Base-by-base conservation (phyloP, 2,329 filamentous ascomycete species). In the Corniculantispora saksenae region DNA sequence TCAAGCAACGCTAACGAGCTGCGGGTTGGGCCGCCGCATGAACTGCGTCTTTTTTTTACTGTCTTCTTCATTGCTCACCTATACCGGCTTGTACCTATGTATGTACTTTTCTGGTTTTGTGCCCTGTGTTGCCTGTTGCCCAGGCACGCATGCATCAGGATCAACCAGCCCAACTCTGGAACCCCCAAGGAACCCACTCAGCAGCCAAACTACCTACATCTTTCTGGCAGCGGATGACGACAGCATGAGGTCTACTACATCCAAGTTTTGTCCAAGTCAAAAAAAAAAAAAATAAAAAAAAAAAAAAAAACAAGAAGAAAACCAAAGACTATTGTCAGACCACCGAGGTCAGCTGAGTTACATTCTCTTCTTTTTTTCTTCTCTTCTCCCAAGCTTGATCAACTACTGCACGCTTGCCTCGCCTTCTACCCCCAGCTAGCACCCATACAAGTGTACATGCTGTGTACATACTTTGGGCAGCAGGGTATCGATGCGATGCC, bases 181-280 rank as follows among this genome's bases (percentile, higher is more conserved):
- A 29, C 23, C 32, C 8, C 15, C 15, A 5, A 10, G 9, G 32
- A 38, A 40, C n/a, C 45, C 58, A 54, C 59, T 10, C 59, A 55
- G 5, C 32, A 10, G 32, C 32, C 15, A 10, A n/a, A 15, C 59
- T 25, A 17, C 3, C 38, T 6, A 19, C 59, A 47, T 45, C 35
- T 32, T 62, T 53, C 32, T 25, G 27, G n/a, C 60, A 55, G 38
- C 60, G 55, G 60, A 62, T 62, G 60, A 55, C 60, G 60, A 62
- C 50, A 62, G n/a, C 19, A 62, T 61, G 58, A 61, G 21, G 47
- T 3, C 23, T 23, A 51, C 58, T 12, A 43, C 17, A 13, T 6
- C 32, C 32, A 32, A 32, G 6, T 32, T 32, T 32, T 32, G 5
- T 32, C 32, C 5, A 32, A 32, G 10, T 32, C 5, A 32, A 32